Percentiles rank a stretch among this genome's conserved stretches.
These are phyloP conservation scores for Xylaria sp. DNA, from an alignment of 2,329 filamentous ascomycete genomes.

Conservation along the genomic window DNA sequence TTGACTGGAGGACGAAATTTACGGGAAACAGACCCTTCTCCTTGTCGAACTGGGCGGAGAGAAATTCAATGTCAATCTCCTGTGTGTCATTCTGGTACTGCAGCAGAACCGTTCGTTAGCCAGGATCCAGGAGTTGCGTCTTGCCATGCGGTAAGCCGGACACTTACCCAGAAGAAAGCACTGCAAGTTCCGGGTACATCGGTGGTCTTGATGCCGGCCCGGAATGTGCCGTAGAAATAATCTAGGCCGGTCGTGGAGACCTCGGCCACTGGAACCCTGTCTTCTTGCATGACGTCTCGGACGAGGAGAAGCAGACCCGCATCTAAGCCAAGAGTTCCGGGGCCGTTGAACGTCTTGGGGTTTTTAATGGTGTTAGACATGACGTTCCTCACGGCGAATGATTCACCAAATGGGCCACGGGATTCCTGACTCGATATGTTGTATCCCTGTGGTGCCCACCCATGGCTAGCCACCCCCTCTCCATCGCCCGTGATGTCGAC, in stretches of 20 bases:
- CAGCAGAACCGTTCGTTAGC: constrained; percentile 8
- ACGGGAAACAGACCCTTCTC: constrained; percentile 65
- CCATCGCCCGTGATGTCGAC: constrained; percentile 61
- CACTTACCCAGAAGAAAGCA: constrained; percentile 79
- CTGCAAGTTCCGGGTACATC: constrained; percentile 73
- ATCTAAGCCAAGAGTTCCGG: constrained; percentile 56
- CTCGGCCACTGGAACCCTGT: constrained; percentile 70
- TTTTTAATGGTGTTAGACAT: constrained; percentile 60
- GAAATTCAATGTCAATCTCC: constrained; percentile 84
- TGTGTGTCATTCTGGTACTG: constrained; percentile 82
- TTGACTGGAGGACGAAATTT: constrained; percentile 80
- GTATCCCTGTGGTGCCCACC: constrained; percentile 74
- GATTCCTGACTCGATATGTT: constrained; percentile 67
- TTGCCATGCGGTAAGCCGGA: neutral
- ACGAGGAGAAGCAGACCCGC: constrained; percentile 69
- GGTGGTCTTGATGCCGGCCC: constrained; percentile 73
- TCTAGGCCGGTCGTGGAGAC: constrained; percentile 70
- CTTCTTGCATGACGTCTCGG: constrained; percentile 55
- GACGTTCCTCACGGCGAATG: constrained; percentile 67
- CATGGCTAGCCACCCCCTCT: constrained; percentile 38
- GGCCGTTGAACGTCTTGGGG: constrained; percentile 55
- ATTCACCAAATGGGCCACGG: constrained; percentile 73
- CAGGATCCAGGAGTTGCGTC: neutral
- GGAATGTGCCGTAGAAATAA: constrained; percentile 75
- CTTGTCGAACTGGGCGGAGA: constrained; percentile 71